Evolutionary conservation across 2,329 filamentous ascomycete species (phyloP).

Genomic region (Alternaria brassicae): DNA sequence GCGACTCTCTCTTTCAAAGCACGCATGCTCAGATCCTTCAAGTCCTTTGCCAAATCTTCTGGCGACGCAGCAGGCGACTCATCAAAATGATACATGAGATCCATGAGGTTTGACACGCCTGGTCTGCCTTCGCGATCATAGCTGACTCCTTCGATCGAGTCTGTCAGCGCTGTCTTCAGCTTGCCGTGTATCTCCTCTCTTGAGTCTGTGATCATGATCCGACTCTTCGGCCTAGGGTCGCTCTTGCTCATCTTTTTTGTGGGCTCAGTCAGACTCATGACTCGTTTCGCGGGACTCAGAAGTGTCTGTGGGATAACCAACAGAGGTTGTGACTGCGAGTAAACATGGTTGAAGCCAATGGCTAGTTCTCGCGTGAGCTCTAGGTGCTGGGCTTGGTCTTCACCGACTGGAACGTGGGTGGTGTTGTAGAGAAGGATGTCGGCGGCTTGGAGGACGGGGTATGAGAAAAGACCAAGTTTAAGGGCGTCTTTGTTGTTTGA

Average conservation of each 20-base stretch:
- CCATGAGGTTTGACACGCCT: slow-evolving; percentile 85
- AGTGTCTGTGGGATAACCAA: slow-evolving; percentile 38
- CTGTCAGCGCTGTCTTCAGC: slow-evolving; percentile 77
- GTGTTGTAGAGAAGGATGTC: slow-evolving; percentile 87
- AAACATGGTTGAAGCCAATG: slow-evolving; percentile 84
- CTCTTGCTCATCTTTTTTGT: slow-evolving; percentile 95
- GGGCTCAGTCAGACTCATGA: slow-evolving; percentile 89
- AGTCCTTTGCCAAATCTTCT: slow-evolving; percentile 57
- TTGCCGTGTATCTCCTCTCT: slow-evolving; percentile 70
- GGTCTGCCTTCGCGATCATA: slow-evolving; percentile 76
- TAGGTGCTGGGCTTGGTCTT: slow-evolving; percentile 92
- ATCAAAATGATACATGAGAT: slow-evolving; percentile 77
- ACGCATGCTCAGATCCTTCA: slow-evolving; percentile 58
- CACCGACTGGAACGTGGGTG: slow-evolving; percentile 95
- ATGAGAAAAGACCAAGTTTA: slow-evolving; percentile 91
- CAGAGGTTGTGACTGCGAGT: slow-evolving; percentile 54
- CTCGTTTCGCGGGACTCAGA: slow-evolving; percentile 70
- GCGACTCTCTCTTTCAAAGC: slow-evolving; percentile 71
- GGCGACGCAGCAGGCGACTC: slow-evolving; percentile 44
- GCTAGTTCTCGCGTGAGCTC: slow-evolving; percentile 90
- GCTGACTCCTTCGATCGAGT: slow-evolving; percentile 70
- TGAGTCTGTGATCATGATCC: slow-evolving; percentile 82
- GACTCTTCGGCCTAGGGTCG: slow-evolving; percentile 70
- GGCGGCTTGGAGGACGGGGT: slow-evolving; percentile 93
- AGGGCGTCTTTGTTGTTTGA: slow-evolving; percentile 63